Base-by-base conservation (phyloP, 331 rosid species). In the Malus hybrid region DNA sequence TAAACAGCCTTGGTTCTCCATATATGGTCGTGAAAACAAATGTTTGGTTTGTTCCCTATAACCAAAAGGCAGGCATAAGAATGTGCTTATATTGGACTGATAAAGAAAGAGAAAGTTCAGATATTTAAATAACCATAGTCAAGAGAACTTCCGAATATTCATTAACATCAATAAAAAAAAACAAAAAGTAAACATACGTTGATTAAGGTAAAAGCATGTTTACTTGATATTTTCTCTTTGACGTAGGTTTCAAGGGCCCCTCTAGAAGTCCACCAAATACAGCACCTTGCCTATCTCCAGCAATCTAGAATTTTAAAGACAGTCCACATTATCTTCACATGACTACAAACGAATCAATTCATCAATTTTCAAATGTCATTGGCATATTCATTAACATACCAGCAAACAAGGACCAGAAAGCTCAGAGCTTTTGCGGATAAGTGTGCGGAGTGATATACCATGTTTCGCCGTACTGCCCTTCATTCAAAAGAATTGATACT, bases 401-500 rank as follows among this genome's bases (percentile, higher is more conserved):
- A 95, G 87, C 87, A 95, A 88, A 82, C 96, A 93, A 59, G 98
- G 99, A 75, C 96, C 88, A 50, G 96, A 70, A 77, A 92, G 82
- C 68, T 92, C 90, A 71, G 94, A 85, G 69, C 99, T 95, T 83
- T 83, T 86, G 84, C 98, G 99, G 73, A 95, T 89, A 76, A 95
- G 99, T 24, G 98, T 92, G 61, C 97, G 99, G 42, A 95, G 98
- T 76, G 99, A 95, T 84, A 89, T 83, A 71, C 99, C 99, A 82
- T 95, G 96, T 83, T 90, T 95, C 84, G 67, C 67, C 75, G 99
- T 92, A 88, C 99, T 95, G 99, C 98, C 98, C 99, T 95, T 92
- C 97, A 92, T 84, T 88, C 81, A 80, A 89, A 92, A 85, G 71
- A 85, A 83, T 57, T 73, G 68, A 78, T 74, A 78, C 79, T 54